Evolutionary conservation across 2,329 filamentous ascomycete species (phyloP), one percentile per base, ranked within the genome.

Genomic region (Penicillium janthinellum): DNA sequence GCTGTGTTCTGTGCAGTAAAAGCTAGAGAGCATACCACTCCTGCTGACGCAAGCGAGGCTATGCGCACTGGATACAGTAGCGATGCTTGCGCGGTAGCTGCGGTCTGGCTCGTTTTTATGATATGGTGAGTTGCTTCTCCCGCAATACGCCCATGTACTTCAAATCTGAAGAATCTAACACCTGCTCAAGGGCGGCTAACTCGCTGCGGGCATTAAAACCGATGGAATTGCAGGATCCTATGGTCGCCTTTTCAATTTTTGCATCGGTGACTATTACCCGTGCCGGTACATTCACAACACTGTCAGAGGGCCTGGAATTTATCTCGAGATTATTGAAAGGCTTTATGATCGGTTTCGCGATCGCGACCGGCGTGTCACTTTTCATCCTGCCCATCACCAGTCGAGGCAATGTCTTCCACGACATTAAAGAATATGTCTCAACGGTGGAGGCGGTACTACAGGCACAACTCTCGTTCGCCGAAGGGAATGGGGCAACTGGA

Each of bases 161-260:
- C 2, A 31, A 28, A 22, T 2, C 22, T 22, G 22, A 22, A 3
- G 22, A 47, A n/a, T n/a, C 44, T 47, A 22, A 47, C 7, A 47
- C 8, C 5, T 15, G 5, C 11, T 8, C 7, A 17, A 75, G 72
- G 72, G 71, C 85, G 11, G 81, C 84, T 59, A 91, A 90, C 70
- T 75, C 83, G 0, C 59, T 90, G 22, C 83, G 88, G 53, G 87
- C 88, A 1, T 86, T 85, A 67, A 81, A 83, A 38, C 87, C 88
- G 1, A 61, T 10, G 83, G 72, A 88, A 63, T 79, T 91, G 45
- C 84, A 86, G 52, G 81, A 90, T 38, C 87, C 89, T 0, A 82
- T 85, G 57, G 90, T 91, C 58, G 78, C 88, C 51, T 90, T 86
- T 70, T 84, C 84, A 31, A 90, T 92, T 58, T 84, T 90, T 57